These are phyloP conservation scores for Pestalotiopsis fici DNA, from an alignment of 2,329 filamentous ascomycete species.

Conservation along the genomic window DNA sequence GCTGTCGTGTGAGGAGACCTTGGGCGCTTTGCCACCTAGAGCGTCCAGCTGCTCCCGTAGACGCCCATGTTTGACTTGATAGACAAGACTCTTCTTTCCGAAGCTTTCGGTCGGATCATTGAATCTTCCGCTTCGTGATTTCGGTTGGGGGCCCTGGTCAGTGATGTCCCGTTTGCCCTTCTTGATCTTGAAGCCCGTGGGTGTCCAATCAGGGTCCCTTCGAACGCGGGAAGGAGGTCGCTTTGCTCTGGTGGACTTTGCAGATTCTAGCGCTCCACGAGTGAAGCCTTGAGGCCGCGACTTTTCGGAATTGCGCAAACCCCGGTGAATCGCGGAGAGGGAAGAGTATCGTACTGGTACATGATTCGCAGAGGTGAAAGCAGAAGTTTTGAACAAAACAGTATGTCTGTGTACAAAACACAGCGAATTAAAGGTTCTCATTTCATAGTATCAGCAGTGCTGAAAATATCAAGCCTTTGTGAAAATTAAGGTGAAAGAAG, in stretches of 20 bases:
- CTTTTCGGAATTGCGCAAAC: conserved; percentile 51
- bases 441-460: conserved; percentile 20
- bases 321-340: conserved; percentile 70
- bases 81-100: conserved; percentile 58
- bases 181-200: conserved; percentile 34
- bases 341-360: conserved; percentile 47
- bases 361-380: conserved; percentile 10
- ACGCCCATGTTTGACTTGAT: conserved; percentile 49
- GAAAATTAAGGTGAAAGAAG: background rate
- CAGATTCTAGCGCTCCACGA: conserved; percentile 26
- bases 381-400: conserved; percentile 17
- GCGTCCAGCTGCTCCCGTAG: conserved; percentile 32
- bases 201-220: conserved; percentile 16
- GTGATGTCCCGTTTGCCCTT: conserved; percentile 57
- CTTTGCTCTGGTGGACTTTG: conserved; percentile 24
- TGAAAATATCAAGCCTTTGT: background rate
- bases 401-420: conserved; percentile 27
- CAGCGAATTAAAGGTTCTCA: conserved; percentile 27
- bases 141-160: conserved; percentile 37
- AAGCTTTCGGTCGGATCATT: conserved; percentile 48
- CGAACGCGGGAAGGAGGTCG: conserved; percentile 17
- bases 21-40: background rate
- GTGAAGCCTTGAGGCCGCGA: conserved; percentile 31
- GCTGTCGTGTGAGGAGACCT: background rate
- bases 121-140: conserved; percentile 53